Evolutionary conservation across 2,329 filamentous ascomycete species (phyloP).

Genomic region (Hymenoscyphus scutula): DNA sequence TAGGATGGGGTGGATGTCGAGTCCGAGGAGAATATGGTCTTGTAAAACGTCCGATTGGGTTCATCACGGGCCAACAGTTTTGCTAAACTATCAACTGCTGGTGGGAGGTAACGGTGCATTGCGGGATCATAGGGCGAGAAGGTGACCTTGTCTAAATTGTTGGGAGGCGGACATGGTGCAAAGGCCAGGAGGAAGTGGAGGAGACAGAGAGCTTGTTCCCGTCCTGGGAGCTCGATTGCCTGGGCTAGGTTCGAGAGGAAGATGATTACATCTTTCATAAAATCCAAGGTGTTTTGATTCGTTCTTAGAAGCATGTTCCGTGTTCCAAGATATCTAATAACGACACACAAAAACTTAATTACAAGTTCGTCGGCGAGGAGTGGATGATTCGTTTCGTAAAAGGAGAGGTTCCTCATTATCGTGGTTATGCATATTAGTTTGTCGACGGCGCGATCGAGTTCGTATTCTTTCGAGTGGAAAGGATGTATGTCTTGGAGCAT

Average conservation of each 20-base stretch:
- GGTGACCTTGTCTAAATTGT: conserved; percentile 55
- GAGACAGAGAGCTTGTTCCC: conserved; percentile 83
- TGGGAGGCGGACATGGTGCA: conserved; percentile 73
- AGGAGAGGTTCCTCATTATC: conserved; percentile 89
- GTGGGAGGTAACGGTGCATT: conserved; percentile 82
- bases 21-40: conserved; percentile 75
- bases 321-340: conserved; percentile 85
- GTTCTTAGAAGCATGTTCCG: conserved; percentile 82
- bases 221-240: conserved; percentile 74
- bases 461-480: conserved; percentile 75
- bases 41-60: conserved; percentile 84
- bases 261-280: conserved; percentile 93
- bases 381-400: conserved; percentile 73
- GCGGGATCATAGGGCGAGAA: conserved; percentile 80
- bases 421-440: conserved; percentile 87
- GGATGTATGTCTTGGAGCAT: conserved; percentile 68
- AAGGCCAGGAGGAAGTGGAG: conserved; percentile 90
- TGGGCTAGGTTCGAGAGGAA: conserved; percentile 87
- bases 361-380: conserved; percentile 73
- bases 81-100: conserved; percentile 84
- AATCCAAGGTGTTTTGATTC: conserved; percentile 83
- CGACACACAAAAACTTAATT: conserved; percentile 77
- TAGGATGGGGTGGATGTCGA: conserved; percentile 61
- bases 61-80: conserved; percentile 92
- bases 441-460: conserved; percentile 83